Conservation (phyloP, 75 land plant genomes). For the Selaginella tamariscina region DNA sequence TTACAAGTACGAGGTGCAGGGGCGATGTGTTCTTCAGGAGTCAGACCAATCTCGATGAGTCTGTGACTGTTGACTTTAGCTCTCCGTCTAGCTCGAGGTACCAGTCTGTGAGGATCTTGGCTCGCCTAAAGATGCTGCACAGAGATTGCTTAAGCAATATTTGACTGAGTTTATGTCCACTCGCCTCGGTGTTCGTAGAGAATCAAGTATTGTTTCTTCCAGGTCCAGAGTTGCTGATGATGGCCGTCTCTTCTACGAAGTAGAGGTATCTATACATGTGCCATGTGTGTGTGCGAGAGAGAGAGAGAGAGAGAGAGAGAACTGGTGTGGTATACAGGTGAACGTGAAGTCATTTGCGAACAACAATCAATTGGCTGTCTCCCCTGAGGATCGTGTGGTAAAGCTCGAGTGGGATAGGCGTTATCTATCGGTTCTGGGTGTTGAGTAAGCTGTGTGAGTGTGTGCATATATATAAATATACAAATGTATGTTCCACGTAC, state of each 20-base stretch:
- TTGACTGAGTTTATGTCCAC: constrained; percentile 95
- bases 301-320: too few relatives aligned
- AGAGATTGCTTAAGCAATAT: constrained; percentile 70
- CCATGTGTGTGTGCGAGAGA: too few relatives aligned
- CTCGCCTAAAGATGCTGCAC: constrained; percentile 55
- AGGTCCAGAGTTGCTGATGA: constrained; percentile 66
- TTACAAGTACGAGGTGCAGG: constrained; percentile 85
- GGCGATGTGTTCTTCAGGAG: constrained; percentile 86
- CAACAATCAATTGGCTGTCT: constrained; percentile 79
- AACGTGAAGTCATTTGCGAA: constrained; percentile 88
- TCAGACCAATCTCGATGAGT: constrained; percentile 83
- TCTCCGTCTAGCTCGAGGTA: constrained; percentile 82
- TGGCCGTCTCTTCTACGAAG: constrained; percentile 65
- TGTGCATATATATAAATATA: too few relatives aligned
- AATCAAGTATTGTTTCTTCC: constrained; percentile 56
- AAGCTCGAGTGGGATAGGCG: constrained; percentile 80
- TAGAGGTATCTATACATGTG: constrained; percentile 53
- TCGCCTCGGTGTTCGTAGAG: constrained; percentile 78
- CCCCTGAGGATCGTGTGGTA: constrained; percentile 66
- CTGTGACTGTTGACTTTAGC: constrained; percentile 63
- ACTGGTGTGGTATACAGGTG: too few relatives aligned
- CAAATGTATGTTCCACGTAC: too few relatives aligned
- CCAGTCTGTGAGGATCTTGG: constrained; percentile 74
- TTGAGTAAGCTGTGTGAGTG: constrained; percentile 74
- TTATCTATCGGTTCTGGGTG: constrained; percentile 90